These are phyloP conservation scores for Neurospora discreta DNA, from an alignment of 495 filamentous ascomycete genomes.

Conservation along the genomic window DNA sequence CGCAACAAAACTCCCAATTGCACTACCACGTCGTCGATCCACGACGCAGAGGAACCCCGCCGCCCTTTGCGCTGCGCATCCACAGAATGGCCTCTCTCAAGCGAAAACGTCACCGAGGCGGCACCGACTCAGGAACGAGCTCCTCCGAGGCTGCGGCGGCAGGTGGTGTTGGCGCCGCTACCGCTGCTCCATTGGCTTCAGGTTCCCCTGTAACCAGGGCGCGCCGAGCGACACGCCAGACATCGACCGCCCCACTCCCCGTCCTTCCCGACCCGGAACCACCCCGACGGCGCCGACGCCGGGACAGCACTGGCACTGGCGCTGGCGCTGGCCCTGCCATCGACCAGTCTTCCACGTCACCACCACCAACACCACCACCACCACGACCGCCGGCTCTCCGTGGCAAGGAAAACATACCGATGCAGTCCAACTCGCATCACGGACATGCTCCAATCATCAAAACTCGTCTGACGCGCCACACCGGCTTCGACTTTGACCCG, in stretches of 20 bases:
- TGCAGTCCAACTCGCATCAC: slow-evolving; percentile 2
- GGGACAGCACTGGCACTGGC: slow-evolving; percentile 2
- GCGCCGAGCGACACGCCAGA: slow-evolving; percentile 34
- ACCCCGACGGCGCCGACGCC: slow-evolving; percentile 23
- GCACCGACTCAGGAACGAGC: background rate
- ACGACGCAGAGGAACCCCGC: background rate
- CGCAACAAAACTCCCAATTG: background rate
- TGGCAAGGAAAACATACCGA: slow-evolving; percentile 22
- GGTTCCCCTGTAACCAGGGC: slow-evolving; percentile 7
- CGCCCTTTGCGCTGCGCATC: background rate
- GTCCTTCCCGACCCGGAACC: slow-evolving; percentile 21
- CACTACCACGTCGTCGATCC: background rate
- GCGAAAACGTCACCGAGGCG: slow-evolving; percentile 28
- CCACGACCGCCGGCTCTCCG: background rate
- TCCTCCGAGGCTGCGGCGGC: background rate
- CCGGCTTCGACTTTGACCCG: background rate
- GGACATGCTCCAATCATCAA: background rate
- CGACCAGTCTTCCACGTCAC: slow-evolving; percentile 1
- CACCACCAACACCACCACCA: background rate
- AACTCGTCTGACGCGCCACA: slow-evolving; percentile 14
- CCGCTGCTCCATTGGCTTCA: slow-evolving; percentile 4
- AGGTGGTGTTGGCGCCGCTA: background rate
- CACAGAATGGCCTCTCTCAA: slow-evolving; percentile 30
- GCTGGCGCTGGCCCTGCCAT: background rate
- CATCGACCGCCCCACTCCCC: slow-evolving; percentile 22